A percentile compares a stretch with the other conserved stretches of the same genome.
Conservation (phyloP, 106 monocot species). For the Acanthochlamys bracteata region DNA sequence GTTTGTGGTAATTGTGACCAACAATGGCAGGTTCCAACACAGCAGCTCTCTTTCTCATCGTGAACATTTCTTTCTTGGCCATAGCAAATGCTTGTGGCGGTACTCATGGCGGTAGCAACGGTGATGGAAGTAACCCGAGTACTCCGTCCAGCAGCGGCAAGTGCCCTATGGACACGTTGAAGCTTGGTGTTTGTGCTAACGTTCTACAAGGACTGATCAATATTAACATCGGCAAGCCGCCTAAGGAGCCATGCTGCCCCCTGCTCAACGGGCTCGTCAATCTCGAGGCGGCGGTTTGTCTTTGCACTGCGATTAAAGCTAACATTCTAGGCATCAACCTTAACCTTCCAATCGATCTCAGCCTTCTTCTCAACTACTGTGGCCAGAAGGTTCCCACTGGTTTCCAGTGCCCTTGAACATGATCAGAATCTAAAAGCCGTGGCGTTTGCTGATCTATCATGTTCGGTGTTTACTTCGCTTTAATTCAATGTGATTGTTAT, state of each 20-base stretch:
- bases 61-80: background rate
- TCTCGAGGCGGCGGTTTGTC: slow-evolving; percentile 33
- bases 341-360: slow-evolving; percentile 9
- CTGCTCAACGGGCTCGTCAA: slow-evolving; percentile 7
- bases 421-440: too few species aligned
- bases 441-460: too few species aligned
- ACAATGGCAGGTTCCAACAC: too few species aligned
- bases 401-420: slow-evolving; percentile 7
- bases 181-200: slow-evolving; percentile 3
- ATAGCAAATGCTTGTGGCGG: background rate
- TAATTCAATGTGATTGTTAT: too few species aligned
- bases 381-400: slow-evolving; percentile 8
- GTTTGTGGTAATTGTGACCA: too few species aligned
- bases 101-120: background rate
- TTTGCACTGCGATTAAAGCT: slow-evolving; percentile 38
- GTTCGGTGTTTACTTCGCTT: too few species aligned
- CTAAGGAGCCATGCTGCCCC: slow-evolving; percentile 4
- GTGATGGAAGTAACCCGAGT: too few species aligned
- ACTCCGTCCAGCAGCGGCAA: background rate
- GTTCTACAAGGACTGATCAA: slow-evolving; percentile 4
- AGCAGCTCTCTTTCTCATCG: background rate
- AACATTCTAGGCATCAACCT: slow-evolving; percentile 26
- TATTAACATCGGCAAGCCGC: background rate
- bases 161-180: slow-evolving; percentile 2
- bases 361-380: slow-evolving; percentile 19